Conservation (phyloP, 495 filamentous ascomycete genomes). For the Talaromyces ruber region DNA sequence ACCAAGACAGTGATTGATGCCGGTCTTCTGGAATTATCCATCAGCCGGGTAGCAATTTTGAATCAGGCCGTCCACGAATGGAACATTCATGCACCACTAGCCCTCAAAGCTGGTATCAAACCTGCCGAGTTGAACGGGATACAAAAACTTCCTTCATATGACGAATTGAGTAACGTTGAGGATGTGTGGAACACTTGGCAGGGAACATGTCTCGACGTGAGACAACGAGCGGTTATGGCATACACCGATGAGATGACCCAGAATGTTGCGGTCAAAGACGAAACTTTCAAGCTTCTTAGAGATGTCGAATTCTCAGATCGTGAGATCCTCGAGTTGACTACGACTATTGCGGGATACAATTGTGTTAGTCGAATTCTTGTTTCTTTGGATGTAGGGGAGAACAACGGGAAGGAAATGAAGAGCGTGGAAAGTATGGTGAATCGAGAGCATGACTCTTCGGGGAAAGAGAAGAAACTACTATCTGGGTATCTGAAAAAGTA, state of each 20-base stretch:
- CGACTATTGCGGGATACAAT: constrained; percentile 75
- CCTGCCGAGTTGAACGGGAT: too few species aligned
- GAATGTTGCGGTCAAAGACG: constrained; percentile 46
- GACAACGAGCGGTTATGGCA: constrained; percentile 11
- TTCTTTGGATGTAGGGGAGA: constrained; percentile 61
- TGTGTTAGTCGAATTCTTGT: constrained; percentile 81
- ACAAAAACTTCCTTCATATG: too few species aligned
- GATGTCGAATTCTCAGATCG: constrained; percentile 41
- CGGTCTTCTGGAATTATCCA: background rate
- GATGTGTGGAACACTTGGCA: too few species aligned
- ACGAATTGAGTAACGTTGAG: too few species aligned
- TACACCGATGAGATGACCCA: constrained; percentile 66
- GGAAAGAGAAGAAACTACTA: too few species aligned
- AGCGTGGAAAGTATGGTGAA: constrained; percentile 27
- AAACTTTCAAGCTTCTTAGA: constrained; percentile 43
- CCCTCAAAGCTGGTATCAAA: background rate
- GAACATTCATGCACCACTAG: constrained; percentile 66
- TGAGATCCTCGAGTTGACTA: constrained; percentile 59
- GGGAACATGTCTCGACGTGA: too few species aligned
- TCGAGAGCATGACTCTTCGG: too few species aligned
- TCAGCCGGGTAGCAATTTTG: constrained; percentile 50
- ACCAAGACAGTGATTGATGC: too few species aligned
- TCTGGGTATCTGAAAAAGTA: too few species aligned
- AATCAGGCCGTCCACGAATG: constrained; percentile 74
- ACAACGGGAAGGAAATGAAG: constrained; percentile 20